Evolutionary conservation across 331 rosid species (phyloP).

Genomic region (Malus hybrid): DNA sequence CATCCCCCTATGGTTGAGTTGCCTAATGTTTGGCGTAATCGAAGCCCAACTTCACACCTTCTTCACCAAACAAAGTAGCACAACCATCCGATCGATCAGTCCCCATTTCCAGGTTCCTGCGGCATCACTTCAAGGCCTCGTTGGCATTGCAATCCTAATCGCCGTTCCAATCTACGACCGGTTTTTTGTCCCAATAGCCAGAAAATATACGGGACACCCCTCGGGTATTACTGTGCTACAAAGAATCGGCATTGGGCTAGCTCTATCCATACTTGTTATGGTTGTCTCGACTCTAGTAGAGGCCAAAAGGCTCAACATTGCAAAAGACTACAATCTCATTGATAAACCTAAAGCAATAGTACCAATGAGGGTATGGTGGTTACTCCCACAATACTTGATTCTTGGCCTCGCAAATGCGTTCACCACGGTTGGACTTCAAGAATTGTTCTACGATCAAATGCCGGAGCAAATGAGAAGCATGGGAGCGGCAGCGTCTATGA

Average conservation of each 20-base stretch:
- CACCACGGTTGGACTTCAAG: conserved; percentile 53
- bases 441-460: conserved; percentile 52
- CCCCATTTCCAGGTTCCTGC: conserved; percentile 38
- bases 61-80: conserved; percentile 44
- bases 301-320: conserved; percentile 39
- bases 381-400: conserved; percentile 41
- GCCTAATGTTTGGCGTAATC: conserved; percentile 31
- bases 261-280: conserved; percentile 40
- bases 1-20: conserved; percentile 51
- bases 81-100: conserved; percentile 32
- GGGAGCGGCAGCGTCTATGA: conserved; percentile 46
- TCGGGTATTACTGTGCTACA: conserved; percentile 47
- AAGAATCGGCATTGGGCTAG: conserved; percentile 42
- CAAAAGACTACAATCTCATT: conserved; percentile 25
- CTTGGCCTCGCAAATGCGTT: conserved; percentile 42
- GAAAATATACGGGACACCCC: conserved; percentile 25
- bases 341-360: conserved; percentile 32
- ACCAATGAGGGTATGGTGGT: conserved; percentile 56
- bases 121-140: conserved; percentile 38
- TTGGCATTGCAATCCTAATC: conserved; percentile 30
- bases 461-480: conserved; percentile 44
- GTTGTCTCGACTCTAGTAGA: conserved; percentile 40
- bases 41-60: conserved; percentile 37
- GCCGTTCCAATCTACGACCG: conserved; percentile 36
- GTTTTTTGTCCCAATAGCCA: conserved; percentile 24